A percentile compares a stretch with the other conserved stretches of the same genome.
These are phyloP conservation scores for Penicillium frequentans DNA, from an alignment of 2,329 filamentous ascomycete species.

Conservation along the genomic window DNA sequence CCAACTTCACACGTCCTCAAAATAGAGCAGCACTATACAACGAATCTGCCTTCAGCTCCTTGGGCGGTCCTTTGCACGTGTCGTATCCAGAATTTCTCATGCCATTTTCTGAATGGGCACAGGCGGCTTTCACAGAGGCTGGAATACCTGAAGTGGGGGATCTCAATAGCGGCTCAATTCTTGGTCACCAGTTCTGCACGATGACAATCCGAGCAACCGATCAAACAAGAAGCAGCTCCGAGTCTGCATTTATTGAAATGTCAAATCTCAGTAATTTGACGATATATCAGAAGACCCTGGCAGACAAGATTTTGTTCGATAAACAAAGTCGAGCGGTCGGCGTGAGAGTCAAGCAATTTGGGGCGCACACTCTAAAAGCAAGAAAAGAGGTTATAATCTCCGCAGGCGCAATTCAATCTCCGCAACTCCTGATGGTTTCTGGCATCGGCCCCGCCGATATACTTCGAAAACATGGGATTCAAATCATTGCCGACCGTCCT, in stretches of 20 bases:
- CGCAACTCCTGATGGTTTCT: constrained; percentile 54
- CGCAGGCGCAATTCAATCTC: constrained; percentile 55
- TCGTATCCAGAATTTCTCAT: constrained; percentile 43
- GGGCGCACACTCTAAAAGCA: constrained; percentile 48
- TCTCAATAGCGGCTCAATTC: constrained; percentile 46
- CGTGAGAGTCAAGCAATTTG: constrained; percentile 44
- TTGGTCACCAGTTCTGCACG: constrained; percentile 42
- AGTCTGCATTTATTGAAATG: constrained; percentile 39
- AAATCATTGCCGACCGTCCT: constrained; percentile 27
- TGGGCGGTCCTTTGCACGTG: constrained; percentile 42
- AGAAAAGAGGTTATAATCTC: constrained; percentile 52
- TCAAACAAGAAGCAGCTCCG: constrained; percentile 51
- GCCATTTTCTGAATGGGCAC: constrained; percentile 40
- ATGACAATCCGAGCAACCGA: constrained; percentile 52
- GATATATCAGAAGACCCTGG: constrained; percentile 47
- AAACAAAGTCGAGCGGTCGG: constrained; percentile 46
- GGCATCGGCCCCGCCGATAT: constrained; percentile 46
- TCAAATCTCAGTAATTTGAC: constrained; percentile 32
- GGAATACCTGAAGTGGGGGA: constrained; percentile 41
- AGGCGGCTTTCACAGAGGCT: constrained; percentile 38
- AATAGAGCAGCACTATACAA: constrained; percentile 19
- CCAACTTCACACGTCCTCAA: constrained; percentile 28
- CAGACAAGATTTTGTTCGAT: constrained; percentile 52
- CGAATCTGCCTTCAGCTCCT: constrained; percentile 28
- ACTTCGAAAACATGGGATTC: constrained; percentile 27